Evolutionary conservation across 2,329 filamentous ascomycete genomes (phyloP).

Genomic region (Volutella citrinella): DNA sequence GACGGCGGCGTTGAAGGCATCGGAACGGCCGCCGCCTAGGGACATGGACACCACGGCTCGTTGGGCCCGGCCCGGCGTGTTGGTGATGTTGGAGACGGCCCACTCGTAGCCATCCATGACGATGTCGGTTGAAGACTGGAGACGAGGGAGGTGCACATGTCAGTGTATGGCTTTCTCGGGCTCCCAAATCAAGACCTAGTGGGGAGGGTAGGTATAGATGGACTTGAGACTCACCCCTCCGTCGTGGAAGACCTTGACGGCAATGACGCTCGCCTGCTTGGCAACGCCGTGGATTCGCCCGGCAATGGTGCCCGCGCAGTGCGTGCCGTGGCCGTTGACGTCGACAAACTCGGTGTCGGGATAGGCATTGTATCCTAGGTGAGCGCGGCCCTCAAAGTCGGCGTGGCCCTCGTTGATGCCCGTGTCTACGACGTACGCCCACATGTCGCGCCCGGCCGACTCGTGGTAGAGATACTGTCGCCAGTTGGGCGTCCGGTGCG

Average conservation of each 20-base stretch:
- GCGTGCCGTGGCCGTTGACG: slow-evolving; percentile 44
- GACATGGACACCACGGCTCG: slow-evolving; percentile 55
- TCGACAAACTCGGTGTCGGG: slow-evolving; percentile 32
- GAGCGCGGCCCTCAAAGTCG: slow-evolving; percentile 43
- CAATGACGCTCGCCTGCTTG: slow-evolving; percentile 40
- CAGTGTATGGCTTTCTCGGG: background rate
- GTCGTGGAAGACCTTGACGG: slow-evolving; percentile 43
- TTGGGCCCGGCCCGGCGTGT: slow-evolving; percentile 33
- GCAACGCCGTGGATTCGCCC: slow-evolving; percentile 44
- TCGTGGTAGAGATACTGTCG: slow-evolving; percentile 40
- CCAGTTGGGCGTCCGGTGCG: slow-evolving; percentile 33
- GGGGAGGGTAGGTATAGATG: too few relatives aligned
- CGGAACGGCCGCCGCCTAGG: slow-evolving; percentile 44
- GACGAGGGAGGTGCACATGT: background rate
- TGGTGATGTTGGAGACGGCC: slow-evolving; percentile 40
- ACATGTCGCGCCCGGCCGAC: slow-evolving; percentile 39
- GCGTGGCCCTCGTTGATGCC: slow-evolving; percentile 47
- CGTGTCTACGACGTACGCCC: slow-evolving; percentile 54
- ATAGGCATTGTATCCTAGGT: slow-evolving; percentile 33
- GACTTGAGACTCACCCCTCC: slow-evolving; percentile 14
- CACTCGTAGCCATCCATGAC: slow-evolving; percentile 33
- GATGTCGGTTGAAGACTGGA: slow-evolving; percentile 20
- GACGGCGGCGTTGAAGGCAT: slow-evolving; percentile 49
- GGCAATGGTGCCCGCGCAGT: slow-evolving; percentile 44
- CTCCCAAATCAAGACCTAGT: too few relatives aligned